Evolutionary conservation across 768 basidiomycete genomes (phyloP), one percentile per base, ranked within the genome.

Genomic region (Crucibulum laeve): DNA sequence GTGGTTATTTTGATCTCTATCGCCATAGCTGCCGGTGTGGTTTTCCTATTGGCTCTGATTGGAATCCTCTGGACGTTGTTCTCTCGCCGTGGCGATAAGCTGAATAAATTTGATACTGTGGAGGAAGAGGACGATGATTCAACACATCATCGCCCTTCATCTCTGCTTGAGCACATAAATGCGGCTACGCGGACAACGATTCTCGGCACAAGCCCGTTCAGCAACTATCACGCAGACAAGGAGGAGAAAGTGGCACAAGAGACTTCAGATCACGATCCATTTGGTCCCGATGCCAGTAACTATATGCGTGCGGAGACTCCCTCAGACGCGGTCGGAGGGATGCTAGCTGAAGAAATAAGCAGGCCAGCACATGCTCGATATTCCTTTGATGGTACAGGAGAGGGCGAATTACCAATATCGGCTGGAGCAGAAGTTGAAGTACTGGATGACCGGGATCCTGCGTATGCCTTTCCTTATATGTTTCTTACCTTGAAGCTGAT

Each of bases 1-100:
- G 76, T 98, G 26, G 92, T 99, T 43, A 97, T 98, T 52, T 76
- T 99, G 34, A 93, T 99, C 52, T 94, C 93, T 1, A 96, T 99
- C 50, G 96, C 96, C 19, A 96, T 97, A 51, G 84, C 90, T 7
- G 92, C 93, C 13, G 96, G 95, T 14, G 80, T 97, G 17, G 87
- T 94, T 26, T 94, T 93, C 76, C 70, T 94, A 1, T 71, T 93
- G 24, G 85, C 87, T 13, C 69, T 95, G 32, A 70, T 92, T 43
- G 91, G 91, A 39, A 87, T 95, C 42, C 65, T 95, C 26, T 90
- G 91, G 89, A 85, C 91, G 2, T 72, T 93, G n/a, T 80, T 91
- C 62, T 82, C 87, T 17, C 76, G 89, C 42, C 76, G 82, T 42
- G 91, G 91, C 28, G 87, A 91, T 56, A 82, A 79, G 54, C 50